These are phyloP conservation scores for Coemansia nantahalensis DNA, from an alignment of 192 early-diverging fungal species.

Conservation along the genomic window DNA sequence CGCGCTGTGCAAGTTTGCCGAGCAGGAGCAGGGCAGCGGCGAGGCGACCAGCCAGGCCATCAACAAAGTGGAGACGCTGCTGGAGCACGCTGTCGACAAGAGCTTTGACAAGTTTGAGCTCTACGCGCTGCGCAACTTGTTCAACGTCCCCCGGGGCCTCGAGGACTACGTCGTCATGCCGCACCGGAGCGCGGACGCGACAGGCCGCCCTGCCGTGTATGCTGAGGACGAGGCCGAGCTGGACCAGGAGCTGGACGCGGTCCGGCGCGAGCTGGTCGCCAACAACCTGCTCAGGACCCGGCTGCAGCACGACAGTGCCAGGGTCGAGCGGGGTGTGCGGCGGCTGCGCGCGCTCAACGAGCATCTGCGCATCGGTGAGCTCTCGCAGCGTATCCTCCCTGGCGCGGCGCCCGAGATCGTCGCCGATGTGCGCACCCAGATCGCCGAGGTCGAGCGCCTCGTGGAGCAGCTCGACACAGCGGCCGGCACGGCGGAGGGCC, in stretches of 20 bases:
- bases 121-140: constrained; percentile 71
- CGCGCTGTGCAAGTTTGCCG: constrained; percentile 66
- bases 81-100: constrained; percentile 77
- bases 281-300: constrained; percentile 33
- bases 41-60: constrained; percentile 58
- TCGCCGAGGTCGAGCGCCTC: constrained; percentile 23
- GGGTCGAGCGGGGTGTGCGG: constrained; percentile 29
- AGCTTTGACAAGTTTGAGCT: constrained; percentile 84
- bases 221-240: constrained; percentile 43
- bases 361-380: constrained; percentile 27
- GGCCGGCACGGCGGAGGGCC: constrained; percentile 5
- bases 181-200: constrained; percentile 21
- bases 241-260: constrained; percentile 36
- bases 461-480: constrained; percentile 25
- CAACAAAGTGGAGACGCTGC: constrained; percentile 69
- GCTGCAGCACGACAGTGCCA: constrained; percentile 23
- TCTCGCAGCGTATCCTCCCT: constrained; percentile 15
- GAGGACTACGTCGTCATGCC: constrained; percentile 44
- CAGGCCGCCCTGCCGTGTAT: constrained; percentile 5
- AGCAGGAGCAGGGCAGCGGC: constrained; percentile 54
- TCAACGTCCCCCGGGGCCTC: constrained; percentile 59
- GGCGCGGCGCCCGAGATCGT: constrained; percentile 10
- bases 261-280: constrained; percentile 30
- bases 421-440: constrained; percentile 18
- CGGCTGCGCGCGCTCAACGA: constrained; percentile 44